A percentile compares a stretch with the other conserved stretches of the same genome.
Conservation (phyloP, 495 filamentous ascomycete species). For the Hypoxylon lienhwacheense region DNA sequence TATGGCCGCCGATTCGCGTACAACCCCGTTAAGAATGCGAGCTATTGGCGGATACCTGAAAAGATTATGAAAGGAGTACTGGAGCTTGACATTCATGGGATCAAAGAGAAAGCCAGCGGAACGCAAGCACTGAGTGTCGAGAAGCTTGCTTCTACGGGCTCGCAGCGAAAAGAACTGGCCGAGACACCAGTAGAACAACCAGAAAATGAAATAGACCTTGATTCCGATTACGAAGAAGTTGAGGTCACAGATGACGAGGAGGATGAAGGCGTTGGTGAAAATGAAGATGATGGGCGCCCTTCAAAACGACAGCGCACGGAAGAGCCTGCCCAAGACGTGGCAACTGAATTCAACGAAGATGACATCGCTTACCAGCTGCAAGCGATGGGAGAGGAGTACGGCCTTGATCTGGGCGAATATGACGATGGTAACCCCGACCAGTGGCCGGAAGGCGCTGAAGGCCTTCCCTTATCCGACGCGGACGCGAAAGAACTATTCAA, state of each 20-base stretch:
- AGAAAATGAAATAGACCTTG: constrained; percentile 45
- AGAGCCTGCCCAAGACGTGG: constrained; percentile 53
- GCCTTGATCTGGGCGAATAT: constrained; percentile 61
- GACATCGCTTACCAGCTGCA: constrained; percentile 92
- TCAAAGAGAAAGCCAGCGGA: constrained; percentile 52
- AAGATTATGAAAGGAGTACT: constrained; percentile 79
- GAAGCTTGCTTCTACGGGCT: not conserved
- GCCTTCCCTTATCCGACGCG: constrained; percentile 64
- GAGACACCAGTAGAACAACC: constrained; percentile 23
- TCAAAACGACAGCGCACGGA: constrained; percentile 70
- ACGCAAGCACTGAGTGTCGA: constrained; percentile 20
- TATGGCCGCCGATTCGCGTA: constrained; percentile 85
- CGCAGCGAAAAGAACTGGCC: not conserved
- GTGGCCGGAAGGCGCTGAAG: constrained; percentile 72
- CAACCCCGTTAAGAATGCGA: constrained; percentile 78
- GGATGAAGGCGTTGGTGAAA: constrained; percentile 45
- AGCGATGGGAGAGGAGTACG: constrained; percentile 81
- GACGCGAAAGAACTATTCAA: constrained; percentile 76
- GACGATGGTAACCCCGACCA: constrained; percentile 65
- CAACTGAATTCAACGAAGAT: constrained; percentile 89
- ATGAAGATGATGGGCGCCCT: constrained; percentile 52
- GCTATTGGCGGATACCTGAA: constrained; percentile 88
- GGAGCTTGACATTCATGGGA: constrained; percentile 64
- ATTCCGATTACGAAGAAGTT: constrained; percentile 81
- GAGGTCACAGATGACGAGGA: constrained; percentile 76